Conservation (phyloP, 352 stramenopile species). For the Pythium scleroteichum region DNA sequence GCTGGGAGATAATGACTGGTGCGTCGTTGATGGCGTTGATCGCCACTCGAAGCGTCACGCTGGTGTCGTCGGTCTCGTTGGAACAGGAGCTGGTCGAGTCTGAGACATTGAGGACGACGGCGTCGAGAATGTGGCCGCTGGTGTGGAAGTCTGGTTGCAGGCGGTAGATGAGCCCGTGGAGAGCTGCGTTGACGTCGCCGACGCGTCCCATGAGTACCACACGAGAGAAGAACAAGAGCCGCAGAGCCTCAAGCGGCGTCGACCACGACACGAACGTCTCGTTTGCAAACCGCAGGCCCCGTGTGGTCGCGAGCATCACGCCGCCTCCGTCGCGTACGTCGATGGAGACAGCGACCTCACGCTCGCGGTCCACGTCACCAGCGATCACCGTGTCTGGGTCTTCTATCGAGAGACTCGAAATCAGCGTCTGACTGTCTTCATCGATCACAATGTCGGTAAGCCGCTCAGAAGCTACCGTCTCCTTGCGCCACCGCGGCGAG, state of each 20-base stretch:
- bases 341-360: slow-evolving; percentile 40
- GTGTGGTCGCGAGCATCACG: slow-evolving; percentile 51
- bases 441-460: slow-evolving; percentile 29
- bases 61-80: neutral
- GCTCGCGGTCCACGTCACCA: slow-evolving; percentile 8
- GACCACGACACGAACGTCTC: slow-evolving; percentile 12
- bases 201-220: slow-evolving; percentile 36
- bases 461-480: neutral
- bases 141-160: slow-evolving; percentile 55
- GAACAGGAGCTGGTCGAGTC: neutral
- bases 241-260: slow-evolving; percentile 14
- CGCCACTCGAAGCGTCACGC: neutral
- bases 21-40: slow-evolving; percentile 10
- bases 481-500: slow-evolving; percentile 36
- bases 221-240: slow-evolving; percentile 46
- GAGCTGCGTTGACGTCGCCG: slow-evolving; percentile 46
- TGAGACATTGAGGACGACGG: slow-evolving; percentile 30
- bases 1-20: slow-evolving; percentile 1
- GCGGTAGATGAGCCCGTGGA: slow-evolving; percentile 58
- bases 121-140: slow-evolving; percentile 34
- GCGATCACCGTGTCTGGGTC: slow-evolving; percentile 32
- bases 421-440: slow-evolving; percentile 48
- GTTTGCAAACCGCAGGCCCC: slow-evolving; percentile 35
- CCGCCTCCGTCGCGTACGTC: slow-evolving; percentile 38
- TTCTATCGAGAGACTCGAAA: slow-evolving; percentile 34